Evolutionary conservation across 2,329 filamentous ascomycete species (phyloP).

Genomic region (Paradendryphiella salina): DNA sequence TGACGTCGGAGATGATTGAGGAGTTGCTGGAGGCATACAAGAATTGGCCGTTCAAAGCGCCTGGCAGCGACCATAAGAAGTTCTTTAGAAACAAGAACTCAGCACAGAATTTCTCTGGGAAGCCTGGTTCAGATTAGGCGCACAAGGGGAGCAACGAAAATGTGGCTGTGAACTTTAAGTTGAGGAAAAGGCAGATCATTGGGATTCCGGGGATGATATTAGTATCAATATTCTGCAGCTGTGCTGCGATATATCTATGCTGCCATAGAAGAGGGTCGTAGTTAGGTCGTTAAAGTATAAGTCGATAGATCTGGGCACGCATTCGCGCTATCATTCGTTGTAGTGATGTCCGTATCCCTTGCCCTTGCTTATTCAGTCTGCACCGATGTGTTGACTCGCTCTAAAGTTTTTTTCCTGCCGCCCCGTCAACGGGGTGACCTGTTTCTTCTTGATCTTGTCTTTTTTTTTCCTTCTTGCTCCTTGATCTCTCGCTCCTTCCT

Average conservation of each 20-base stretch:
- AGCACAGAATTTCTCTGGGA: background rate
- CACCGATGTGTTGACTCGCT: too few relatives aligned
- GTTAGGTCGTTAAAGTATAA: background rate
- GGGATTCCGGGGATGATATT: background rate
- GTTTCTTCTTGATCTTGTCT: too few relatives aligned
- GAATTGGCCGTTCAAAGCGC: conserved; percentile 42
- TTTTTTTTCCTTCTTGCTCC: too few relatives aligned
- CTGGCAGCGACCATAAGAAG: conserved; percentile 26
- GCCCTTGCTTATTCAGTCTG: too few relatives aligned
- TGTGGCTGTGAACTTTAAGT: background rate
- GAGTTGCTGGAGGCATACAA: conserved; percentile 37
- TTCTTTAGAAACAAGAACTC: conserved; percentile 27
- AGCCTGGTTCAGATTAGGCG: background rate
- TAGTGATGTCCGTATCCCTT: background rate
- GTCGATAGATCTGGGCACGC: background rate
- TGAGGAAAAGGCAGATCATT: background rate
- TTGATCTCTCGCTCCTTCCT: too few relatives aligned
- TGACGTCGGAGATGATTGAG: conserved; percentile 42
- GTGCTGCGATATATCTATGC: too few relatives aligned
- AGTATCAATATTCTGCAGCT: too few relatives aligned
- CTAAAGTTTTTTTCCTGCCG: background rate
- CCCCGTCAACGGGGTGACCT: too few relatives aligned
- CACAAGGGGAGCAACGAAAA: background rate
- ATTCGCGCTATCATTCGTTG: background rate
- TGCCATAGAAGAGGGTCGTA: too few relatives aligned